phyloP scores from a whole-genome alignment of 306 rosid genomes.

The Urtica urens region DNA sequence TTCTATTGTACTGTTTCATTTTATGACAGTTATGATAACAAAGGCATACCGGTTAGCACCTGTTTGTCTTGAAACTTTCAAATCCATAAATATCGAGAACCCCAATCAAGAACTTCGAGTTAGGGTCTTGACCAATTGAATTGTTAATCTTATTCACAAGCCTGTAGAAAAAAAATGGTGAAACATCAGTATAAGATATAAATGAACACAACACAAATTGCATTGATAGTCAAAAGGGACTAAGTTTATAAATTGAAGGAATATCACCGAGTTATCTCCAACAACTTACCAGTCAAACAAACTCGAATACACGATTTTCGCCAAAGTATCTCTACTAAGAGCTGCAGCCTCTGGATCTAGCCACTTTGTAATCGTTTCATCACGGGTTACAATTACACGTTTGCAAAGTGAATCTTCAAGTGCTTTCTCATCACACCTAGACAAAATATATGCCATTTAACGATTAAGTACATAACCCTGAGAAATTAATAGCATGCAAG shows the following conservation, averaged over 20 bases:
- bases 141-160: conserved; percentile 81
- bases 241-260: no score
- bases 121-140: conserved; percentile 94
- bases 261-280: conserved; percentile 4
- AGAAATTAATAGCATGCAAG: conserved; percentile 21
- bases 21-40: conserved; percentile 27
- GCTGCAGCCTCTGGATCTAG: conserved; percentile 92
- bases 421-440: conserved; percentile 92
- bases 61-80: conserved; percentile 99
- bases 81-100: conserved; percentile 99
- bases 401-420: conserved; percentile 98
- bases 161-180: conserved; percentile 44
- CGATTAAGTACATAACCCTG: neutral
- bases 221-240: no score
- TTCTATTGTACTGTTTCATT: conserved; percentile 11
- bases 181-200: neutral
- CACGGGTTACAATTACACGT: conserved; percentile 95
- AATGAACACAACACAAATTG: no score
- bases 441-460: neutral
- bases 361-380: conserved; percentile 83
- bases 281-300: conserved; percentile 89
- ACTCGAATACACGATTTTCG: conserved; percentile 84
- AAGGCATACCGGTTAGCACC: conserved; percentile 54
- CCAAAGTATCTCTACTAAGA: conserved; percentile 90
- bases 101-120: conserved; percentile 76